These are phyloP conservation scores for Blumeria hordei DNA, from an alignment of 2,329 filamentous ascomycete genomes.

Conservation along the genomic window DNA sequence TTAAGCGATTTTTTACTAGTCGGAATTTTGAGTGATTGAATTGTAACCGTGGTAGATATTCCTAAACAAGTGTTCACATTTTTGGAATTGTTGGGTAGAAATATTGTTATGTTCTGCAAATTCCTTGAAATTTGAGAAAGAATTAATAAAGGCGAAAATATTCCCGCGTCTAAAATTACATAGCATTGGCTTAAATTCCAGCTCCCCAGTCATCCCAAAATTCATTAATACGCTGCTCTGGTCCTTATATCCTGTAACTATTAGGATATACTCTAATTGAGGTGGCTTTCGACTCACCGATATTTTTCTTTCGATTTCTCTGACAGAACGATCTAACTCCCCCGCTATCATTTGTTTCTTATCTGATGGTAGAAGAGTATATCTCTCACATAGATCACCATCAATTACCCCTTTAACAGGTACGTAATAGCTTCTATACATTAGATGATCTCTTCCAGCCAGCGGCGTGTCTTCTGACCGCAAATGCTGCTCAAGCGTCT, in stretches of 20 bases:
- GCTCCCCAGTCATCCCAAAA: slow-evolving; percentile 1
- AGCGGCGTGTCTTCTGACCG: slow-evolving; percentile 68
- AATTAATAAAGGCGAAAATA: no score
- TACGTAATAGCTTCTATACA: slow-evolving; percentile 87
- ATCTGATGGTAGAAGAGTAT: slow-evolving; percentile 58
- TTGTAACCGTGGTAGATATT: no score
- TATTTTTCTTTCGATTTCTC: slow-evolving; percentile 92
- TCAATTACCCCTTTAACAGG: slow-evolving; percentile 94
- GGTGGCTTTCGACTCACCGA: slow-evolving; percentile 23
- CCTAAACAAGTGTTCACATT: no score
- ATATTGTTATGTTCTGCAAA: no score
- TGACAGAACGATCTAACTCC: slow-evolving; percentile 70
- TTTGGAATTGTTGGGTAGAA: no score
- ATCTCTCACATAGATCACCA: slow-evolving; percentile 86
- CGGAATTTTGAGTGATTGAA: no score
- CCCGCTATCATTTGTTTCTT: slow-evolving; percentile 89
- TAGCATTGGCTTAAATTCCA: no score
- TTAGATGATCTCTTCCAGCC: slow-evolving; percentile 80
- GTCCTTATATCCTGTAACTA: slow-evolving; percentile 27
- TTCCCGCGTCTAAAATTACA: no score
- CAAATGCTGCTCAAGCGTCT: slow-evolving; percentile 72
- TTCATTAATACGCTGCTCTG: slow-evolving; percentile 24
- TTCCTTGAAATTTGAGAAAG: no score
- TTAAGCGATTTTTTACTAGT: no score
- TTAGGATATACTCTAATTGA: background rate